Base-by-base conservation (phyloP, 2,329 filamentous ascomycete species). In the Trematosphaeria pertusa region DNA sequence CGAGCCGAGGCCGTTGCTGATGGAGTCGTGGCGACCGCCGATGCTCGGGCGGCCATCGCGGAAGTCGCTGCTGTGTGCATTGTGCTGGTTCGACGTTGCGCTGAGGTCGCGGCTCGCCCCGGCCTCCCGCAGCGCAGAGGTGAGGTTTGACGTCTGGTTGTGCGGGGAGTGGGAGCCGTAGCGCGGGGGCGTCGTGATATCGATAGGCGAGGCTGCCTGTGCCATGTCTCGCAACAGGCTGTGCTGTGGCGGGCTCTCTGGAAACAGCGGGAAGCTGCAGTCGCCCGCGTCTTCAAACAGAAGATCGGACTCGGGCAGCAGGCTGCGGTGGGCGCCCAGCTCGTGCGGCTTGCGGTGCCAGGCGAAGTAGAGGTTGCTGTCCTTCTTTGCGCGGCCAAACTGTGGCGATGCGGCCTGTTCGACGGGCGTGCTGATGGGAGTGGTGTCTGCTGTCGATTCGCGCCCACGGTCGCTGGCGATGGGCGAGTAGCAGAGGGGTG, bases 81-180 rank as follows among this genome's bases (percentile, higher is more conserved):
- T 73, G 35, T 71, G 67, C 48, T 78, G 71, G 62, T 74, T 75
- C 49, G 78, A 74, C n/a, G 64, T 64, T 17, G 60, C 46, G 48
- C 48, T 55, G 26, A 59, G 43, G 43, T 67, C 57, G 46, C 62
- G 64, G 42, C 63, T 66, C 14, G 69, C 67, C 48, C 66, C 76
- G 44, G 71, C 72, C 44, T 77, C 75, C 61, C 83, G 81, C 46
- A 87, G 72, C 37, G 83, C 83, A 36, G 81, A 83, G 4, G 83
- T 86, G 56, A 86, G 73, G 61, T 84, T 85, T 26, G 84, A 86
- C 10, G 82, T 81, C 68, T 85, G 82, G 64, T 80, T 81, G 50
- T 81, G 81, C 39, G 83, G 82, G 22, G 81, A 84, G 55, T 82
- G 77, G 43, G 81, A 83, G 55, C 78, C 78, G 75, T 78, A 77